Conservation (phyloP, 805 yeast genomes). For the Brettanomyces naardenensis region DNA sequence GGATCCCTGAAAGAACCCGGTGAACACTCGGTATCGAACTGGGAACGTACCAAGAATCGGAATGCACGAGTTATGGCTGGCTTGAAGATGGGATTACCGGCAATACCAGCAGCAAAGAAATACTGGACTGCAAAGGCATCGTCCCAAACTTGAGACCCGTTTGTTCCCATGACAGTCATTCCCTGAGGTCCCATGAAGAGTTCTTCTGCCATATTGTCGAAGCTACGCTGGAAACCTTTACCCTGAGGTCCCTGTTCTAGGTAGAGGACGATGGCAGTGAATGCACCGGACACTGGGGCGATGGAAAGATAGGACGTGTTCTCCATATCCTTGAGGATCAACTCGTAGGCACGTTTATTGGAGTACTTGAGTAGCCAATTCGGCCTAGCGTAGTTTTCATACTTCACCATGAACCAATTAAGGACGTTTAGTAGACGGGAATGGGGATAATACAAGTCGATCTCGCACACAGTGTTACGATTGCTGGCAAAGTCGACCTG, state of each 20-base stretch:
- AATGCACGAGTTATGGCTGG: constrained; percentile 59
- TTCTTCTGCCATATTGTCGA: constrained; percentile 62
- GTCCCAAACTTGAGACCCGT: constrained; percentile 98
- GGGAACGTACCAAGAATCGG: constrained; percentile 70
- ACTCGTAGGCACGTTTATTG: constrained; percentile 45
- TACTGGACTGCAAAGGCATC: constrained; percentile 86
- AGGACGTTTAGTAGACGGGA: constrained; percentile 53
- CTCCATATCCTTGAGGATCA: constrained; percentile 62
- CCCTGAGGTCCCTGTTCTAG: constrained; percentile 67
- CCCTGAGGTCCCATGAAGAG: constrained; percentile 86
- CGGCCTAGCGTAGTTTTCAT: constrained; percentile 73
- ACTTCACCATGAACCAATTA: constrained; percentile 52
- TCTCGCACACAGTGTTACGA: constrained; percentile 82
- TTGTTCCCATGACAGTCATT: constrained; percentile 90
- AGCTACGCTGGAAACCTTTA: constrained; percentile 43
- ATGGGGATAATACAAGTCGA: constrained; percentile 93
- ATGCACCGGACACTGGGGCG: constrained; percentile 90
- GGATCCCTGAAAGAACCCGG: constrained; percentile 76
- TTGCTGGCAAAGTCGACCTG: constrained; percentile 59
- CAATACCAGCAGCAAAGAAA: constrained; percentile 70
- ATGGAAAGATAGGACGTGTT: constrained; percentile 81
- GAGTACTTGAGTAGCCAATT: constrained; percentile 52
- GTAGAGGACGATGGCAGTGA: constrained; percentile 66
- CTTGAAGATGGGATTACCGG: constrained; percentile 57
- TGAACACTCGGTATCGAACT: constrained; percentile 73